These are phyloP conservation scores for Podospora sp. DNA, from an alignment of 495 filamentous ascomycete genomes.

Conservation along the genomic window DNA sequence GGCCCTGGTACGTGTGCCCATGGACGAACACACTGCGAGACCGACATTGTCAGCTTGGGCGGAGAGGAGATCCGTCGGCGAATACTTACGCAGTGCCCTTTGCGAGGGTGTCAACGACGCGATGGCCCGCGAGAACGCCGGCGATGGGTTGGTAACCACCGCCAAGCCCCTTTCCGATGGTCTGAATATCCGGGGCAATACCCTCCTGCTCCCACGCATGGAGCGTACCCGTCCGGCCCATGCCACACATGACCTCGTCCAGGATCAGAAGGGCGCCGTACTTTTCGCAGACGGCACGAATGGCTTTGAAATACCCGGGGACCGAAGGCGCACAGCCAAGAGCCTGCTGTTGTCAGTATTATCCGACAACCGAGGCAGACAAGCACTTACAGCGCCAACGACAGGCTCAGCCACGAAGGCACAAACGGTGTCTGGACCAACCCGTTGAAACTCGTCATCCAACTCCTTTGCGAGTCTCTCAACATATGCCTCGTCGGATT, in stretches of 20 bases:
- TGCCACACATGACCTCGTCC: slow-evolving; percentile 77
- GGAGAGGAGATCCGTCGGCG: background rate
- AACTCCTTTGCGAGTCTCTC: slow-evolving; percentile 63
- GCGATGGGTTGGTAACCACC: slow-evolving; percentile 68
- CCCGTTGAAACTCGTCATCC: slow-evolving; percentile 70
- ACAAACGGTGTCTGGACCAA: slow-evolving; percentile 72
- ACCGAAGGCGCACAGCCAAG: slow-evolving; percentile 69
- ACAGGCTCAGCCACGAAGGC: slow-evolving; percentile 78
- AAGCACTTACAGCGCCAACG: slow-evolving; percentile 50
- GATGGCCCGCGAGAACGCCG: slow-evolving; percentile 57
- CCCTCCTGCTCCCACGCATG: slow-evolving; percentile 65
- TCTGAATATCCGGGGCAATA: slow-evolving; percentile 55
- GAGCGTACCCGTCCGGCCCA: slow-evolving; percentile 64
- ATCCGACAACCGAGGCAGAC: background rate
- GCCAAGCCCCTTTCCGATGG: slow-evolving; percentile 64
- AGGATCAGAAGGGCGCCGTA: slow-evolving; percentile 69
- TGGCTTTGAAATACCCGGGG: slow-evolving; percentile 69
- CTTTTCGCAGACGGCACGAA: slow-evolving; percentile 67
- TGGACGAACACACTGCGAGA: slow-evolving; percentile 50
- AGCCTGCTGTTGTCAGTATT: slow-evolving; percentile 34
- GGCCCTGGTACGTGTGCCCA: slow-evolving; percentile 65
- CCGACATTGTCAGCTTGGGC: slow-evolving; percentile 15
- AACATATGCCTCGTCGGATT: slow-evolving; percentile 50
- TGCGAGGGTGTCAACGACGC: slow-evolving; percentile 57
- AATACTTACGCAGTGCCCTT: slow-evolving; percentile 56